Percentiles rank a stretch among this genome's conserved stretches.
Evolutionary conservation across 495 filamentous ascomycete species (phyloP).

Genomic region (Cercophora sp.): DNA sequence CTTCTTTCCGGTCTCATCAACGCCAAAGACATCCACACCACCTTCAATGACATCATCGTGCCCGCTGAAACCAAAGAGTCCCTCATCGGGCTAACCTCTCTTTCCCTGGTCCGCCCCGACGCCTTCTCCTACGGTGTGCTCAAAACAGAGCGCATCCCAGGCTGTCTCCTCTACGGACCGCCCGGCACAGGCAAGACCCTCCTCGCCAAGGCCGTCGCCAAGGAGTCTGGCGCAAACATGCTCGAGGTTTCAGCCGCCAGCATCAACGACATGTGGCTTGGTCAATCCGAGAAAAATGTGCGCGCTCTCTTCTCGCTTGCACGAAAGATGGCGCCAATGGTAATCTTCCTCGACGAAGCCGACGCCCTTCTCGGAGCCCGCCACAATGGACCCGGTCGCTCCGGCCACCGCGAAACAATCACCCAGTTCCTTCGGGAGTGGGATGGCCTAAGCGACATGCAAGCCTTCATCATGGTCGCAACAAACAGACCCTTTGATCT

Average conservation of each 20-base stretch:
- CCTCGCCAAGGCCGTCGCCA: constrained; percentile 91
- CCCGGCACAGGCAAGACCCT: constrained; percentile 96
- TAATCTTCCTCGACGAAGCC: constrained; percentile 96
- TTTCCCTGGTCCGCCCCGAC: constrained; percentile 84
- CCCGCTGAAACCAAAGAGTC: constrained; percentile 80
- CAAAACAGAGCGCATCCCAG: constrained; percentile 83
- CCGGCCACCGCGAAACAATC: constrained; percentile 82
- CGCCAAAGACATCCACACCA: constrained; percentile 74
- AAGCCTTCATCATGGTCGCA: constrained; percentile 98
- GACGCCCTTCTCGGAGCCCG: constrained; percentile 85
- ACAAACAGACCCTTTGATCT: constrained; percentile 94
- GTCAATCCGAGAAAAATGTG: constrained; percentile 96
- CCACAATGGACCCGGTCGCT: constrained; percentile 50
- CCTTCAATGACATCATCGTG: constrained; percentile 79
- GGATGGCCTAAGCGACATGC: constrained; percentile 85
- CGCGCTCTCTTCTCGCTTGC: constrained; percentile 87
- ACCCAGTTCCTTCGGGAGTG: constrained; percentile 98
- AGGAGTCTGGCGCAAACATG: constrained; percentile 84
- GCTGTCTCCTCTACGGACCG: constrained; percentile 87
- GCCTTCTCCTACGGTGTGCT: constrained; percentile 95
- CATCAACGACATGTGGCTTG: constrained; percentile 94
- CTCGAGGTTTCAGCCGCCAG: constrained; percentile 57
- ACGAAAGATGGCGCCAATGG: constrained; percentile 85
- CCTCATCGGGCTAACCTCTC: constrained; percentile 80
- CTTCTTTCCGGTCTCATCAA: constrained; percentile 78